Evolutionary conservation across 2,329 filamentous ascomycete species (phyloP).

Genomic region (Zelopaecilomyces penicillatus): DNA sequence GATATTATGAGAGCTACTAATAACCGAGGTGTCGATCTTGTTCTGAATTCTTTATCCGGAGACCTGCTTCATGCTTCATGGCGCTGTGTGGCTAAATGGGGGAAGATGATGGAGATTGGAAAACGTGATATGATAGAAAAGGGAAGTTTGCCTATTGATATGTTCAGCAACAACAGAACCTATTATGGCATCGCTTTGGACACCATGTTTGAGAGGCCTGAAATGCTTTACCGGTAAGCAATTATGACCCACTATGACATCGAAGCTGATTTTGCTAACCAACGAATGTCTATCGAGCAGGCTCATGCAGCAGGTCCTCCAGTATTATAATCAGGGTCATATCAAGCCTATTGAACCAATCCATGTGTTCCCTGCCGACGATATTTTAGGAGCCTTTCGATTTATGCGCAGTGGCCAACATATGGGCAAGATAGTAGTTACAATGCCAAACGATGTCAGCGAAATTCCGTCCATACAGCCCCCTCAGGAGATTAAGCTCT

Average conservation of each 20-base stretch:
- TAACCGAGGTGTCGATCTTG: slow-evolving; percentile 26
- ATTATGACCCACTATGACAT: not conserved
- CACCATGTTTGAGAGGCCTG: not conserved
- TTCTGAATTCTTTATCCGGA: slow-evolving; percentile 33
- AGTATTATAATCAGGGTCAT: slow-evolving; percentile 1
- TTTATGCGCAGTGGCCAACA: slow-evolving; percentile 12
- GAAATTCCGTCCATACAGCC: not conserved
- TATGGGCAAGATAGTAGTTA: slow-evolving; percentile 12
- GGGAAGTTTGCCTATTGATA: slow-evolving; percentile 34
- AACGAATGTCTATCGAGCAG: not conserved
- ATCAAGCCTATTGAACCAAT: slow-evolving; percentile 7
- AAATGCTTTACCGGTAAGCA: not conserved
- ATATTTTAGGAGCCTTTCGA: slow-evolving; percentile 11
- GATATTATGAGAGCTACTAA: slow-evolving; percentile 19
- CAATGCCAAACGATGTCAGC: slow-evolving; percentile 6
- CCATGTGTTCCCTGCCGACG: slow-evolving; percentile 8
- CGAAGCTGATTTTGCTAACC: not conserved
- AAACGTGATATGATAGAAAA: slow-evolving; percentile 32
- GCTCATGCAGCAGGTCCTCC: not conserved
- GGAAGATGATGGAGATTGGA: slow-evolving; percentile 38
- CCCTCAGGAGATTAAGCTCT: slow-evolving; percentile 2
- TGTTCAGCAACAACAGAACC: slow-evolving; percentile 30
- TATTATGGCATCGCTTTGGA: slow-evolving; percentile 21
- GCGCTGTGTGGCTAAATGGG: slow-evolving; percentile 35
- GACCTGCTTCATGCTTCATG: slow-evolving; percentile 34